Conservation (phyloP, 352 stramenopile genomes). For the Nothophytophthora sp. region DNA sequence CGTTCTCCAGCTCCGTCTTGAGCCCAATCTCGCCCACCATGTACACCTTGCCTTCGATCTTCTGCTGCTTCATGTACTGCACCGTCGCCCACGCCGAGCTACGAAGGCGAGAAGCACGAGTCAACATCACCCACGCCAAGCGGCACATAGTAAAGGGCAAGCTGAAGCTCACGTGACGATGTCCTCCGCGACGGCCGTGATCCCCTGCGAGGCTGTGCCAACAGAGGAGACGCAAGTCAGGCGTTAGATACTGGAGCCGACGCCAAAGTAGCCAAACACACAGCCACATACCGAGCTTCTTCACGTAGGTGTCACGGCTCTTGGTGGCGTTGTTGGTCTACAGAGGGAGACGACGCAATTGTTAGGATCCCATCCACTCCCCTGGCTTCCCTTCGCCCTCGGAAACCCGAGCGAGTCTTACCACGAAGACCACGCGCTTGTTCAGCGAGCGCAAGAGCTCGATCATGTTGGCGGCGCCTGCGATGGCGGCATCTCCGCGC, state of each 20-base stretch:
- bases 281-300: conserved; percentile 68
- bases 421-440: conserved; percentile 87
- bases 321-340: conserved; percentile 90
- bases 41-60: conserved; percentile 82
- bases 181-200: conserved; percentile 59
- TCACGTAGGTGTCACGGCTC: conserved; percentile 77
- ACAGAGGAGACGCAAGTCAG: conserved; percentile 1
- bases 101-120: not conserved
- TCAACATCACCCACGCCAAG: not conserved
- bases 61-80: conserved; percentile 79
- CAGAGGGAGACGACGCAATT: not conserved
- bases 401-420: too few relatives aligned
- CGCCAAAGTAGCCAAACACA: not conserved
- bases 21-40: conserved; percentile 80
- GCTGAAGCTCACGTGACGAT: conserved; percentile 70
- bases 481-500: conserved; percentile 63
- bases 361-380: too few relatives aligned
- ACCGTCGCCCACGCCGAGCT: conserved; percentile 84
- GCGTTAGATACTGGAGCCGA: not conserved
- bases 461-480: conserved; percentile 66
- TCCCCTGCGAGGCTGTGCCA: conserved; percentile 68
- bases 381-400: too few relatives aligned
- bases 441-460: conserved; percentile 64
- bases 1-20: conserved; percentile 58
- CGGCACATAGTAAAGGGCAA: conserved; percentile 1